Evolutionary conservation across 2,329 filamentous ascomycete genomes (phyloP), one percentile per base, ranked within the genome.

Genomic region (Colletotrichum chlorophyti): DNA sequence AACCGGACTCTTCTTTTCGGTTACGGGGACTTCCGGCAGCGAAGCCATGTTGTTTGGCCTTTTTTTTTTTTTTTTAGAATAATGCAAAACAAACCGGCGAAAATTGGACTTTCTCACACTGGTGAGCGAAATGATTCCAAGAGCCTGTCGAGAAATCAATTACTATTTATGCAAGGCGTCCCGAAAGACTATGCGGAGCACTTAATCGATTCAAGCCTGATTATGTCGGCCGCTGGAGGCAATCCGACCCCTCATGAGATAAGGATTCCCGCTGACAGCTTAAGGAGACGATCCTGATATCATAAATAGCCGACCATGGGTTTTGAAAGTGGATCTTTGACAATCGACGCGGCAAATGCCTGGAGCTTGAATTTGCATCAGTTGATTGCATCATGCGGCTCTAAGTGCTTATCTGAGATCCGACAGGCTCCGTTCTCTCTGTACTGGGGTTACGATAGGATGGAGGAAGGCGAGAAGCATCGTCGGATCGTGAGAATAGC

Each of bases 261-360:
- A 59, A 59, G 55, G 51, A 43, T 55, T 45, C 52, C 55, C 43
- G 55, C 55, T 42, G 55, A 49, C 51, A 49, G 27, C 24, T 29
- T 24, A 24, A 38, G 37, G n/a, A 10, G 24, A 26, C 17, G 27
- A 51, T 27, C 49, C 34, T 35, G 42, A 21, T 17, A 43, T 31
- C 35, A 12, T n/a, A 19, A 42, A 45, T 49, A 55, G 37, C 55
- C 43, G 51, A 49, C 21, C 29, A 24, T 19, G 31, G 43, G n/a
- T 29, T 23, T 27, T 41, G 10, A 26, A 14, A 10, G 51, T 34
- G 51, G 51, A 48, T 31, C 26, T 15, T 15, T 3, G 17, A 9
- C 8, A 15, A 49, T 24, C 23, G 45, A 45, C 51, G 31, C 17
- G 21, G 31, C 19, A 38, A 49, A 19, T 38, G 9, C 5, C 10